These are phyloP conservation scores for Rhodotorula sp. DNA, from an alignment of 1,284 basidiomycete genomes.

Conservation along the genomic window DNA sequence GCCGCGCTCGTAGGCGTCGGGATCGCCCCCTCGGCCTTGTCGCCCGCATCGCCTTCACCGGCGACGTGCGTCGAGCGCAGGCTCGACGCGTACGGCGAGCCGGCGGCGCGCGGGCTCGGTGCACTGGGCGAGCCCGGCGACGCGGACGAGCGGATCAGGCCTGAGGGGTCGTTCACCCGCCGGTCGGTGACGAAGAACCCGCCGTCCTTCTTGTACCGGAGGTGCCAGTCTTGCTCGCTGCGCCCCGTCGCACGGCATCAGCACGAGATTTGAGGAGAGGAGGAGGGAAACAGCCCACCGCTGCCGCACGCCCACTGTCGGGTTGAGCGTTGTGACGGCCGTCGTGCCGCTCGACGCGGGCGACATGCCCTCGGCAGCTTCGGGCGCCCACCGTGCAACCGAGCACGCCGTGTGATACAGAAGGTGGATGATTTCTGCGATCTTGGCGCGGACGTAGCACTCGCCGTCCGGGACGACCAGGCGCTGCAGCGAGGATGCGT, in stretches of 20 bases:
- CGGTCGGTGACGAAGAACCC: conserved; percentile 35
- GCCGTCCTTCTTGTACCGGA: conserved; percentile 33
- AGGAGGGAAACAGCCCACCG: neutral
- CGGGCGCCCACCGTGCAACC: conserved; percentile 43
- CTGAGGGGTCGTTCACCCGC: conserved; percentile 18
- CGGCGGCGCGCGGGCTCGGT: neutral
- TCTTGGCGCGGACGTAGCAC: conserved; percentile 59
- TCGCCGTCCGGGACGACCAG: conserved; percentile 46
- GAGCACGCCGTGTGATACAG: conserved; percentile 78
- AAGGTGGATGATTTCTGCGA: conserved; percentile 85
- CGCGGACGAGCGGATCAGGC: conserved; percentile 19
- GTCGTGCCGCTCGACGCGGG: conserved; percentile 36
- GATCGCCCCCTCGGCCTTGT: neutral
- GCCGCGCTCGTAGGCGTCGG: neutral
- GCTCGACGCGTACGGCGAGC: conserved; percentile 21
- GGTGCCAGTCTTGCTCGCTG: conserved; percentile 42
- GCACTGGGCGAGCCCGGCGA: conserved; percentile 8
- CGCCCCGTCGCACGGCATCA: neutral
- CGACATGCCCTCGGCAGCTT: conserved; percentile 38
- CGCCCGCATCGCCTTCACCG: neutral
- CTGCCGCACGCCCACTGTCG: conserved; percentile 39
- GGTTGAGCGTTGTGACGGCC: conserved; percentile 39
- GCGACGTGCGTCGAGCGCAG: conserved; percentile 33
- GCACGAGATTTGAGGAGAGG: no score
- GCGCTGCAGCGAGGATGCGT: conserved; percentile 40